Conservation (phyloP, 2,329 filamentous ascomycete genomes). For the Xylariomycetidae sp. region DNA sequence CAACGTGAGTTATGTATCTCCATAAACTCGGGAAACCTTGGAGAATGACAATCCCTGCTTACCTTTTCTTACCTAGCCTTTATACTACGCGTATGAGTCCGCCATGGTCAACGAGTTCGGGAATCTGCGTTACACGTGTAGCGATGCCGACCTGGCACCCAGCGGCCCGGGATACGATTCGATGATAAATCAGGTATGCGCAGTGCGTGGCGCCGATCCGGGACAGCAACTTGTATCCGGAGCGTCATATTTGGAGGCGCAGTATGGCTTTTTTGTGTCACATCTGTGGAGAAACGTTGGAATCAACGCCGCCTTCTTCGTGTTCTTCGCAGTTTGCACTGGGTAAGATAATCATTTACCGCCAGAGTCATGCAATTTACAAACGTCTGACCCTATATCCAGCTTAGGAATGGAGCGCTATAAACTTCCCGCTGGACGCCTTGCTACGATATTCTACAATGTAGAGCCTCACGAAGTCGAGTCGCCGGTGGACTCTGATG, state of each 20-base stretch:
- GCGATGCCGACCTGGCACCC: conserved; percentile 8
- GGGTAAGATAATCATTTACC: conserved; percentile 4
- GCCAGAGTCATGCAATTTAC: neutral
- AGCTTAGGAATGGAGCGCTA: conserved; percentile 14
- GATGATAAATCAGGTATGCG: conserved; percentile 14
- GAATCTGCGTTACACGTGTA: conserved; percentile 8
- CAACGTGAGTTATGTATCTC: conserved; percentile 29
- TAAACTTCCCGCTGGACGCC: conserved; percentile 13
- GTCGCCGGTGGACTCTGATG: conserved; percentile 1
- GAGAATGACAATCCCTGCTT: neutral
- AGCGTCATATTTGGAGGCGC: conserved; percentile 4
- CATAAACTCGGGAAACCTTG: neutral
- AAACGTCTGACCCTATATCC: neutral
- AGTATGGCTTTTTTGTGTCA: conserved; percentile 7
- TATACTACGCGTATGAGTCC: conserved; percentile 14
- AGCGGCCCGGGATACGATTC: conserved; percentile 7
- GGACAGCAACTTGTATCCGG: conserved; percentile 10
- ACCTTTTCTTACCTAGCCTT: no score
- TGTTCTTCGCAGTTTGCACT: conserved; percentile 11
- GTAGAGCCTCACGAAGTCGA: conserved; percentile 3
- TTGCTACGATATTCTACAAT: conserved; percentile 19
- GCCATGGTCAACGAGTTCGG: conserved; percentile 15
- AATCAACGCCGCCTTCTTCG: conserved; percentile 13
- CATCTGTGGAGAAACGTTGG: conserved; percentile 14
- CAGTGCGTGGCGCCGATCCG: conserved; percentile 10